Evolutionary conservation across 1,284 basidiomycete genomes (phyloP).

Genomic region (Apiotrichum siamense): DNA sequence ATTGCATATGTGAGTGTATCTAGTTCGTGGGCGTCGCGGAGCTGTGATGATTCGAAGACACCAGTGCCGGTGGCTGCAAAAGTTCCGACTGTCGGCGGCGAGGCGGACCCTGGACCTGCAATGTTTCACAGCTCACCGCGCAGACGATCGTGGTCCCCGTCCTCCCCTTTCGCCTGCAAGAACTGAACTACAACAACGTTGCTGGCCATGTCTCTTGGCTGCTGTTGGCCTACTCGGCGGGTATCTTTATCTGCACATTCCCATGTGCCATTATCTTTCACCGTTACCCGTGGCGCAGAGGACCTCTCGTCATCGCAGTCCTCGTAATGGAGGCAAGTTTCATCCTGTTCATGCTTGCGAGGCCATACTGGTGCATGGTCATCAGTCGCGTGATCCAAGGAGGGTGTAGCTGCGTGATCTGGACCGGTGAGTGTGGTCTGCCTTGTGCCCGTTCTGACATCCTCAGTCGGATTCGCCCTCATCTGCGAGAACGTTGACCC

Average conservation of each 20-base stretch:
- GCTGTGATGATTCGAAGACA: background rate
- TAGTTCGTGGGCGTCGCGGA: no score
- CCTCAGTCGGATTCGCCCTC: conserved; percentile 19
- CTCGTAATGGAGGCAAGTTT: conserved; percentile 40
- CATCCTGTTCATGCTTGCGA: conserved; percentile 73
- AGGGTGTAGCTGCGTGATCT: conserved; percentile 64
- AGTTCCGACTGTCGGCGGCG: no score
- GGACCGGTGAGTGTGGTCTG: conserved; percentile 61
- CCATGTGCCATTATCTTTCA: conserved; percentile 66
- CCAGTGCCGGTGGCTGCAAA: no score
- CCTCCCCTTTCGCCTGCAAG: conserved; percentile 56
- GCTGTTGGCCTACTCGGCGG: conserved; percentile 36
- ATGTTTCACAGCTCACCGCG: background rate
- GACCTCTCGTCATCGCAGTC: conserved; percentile 55
- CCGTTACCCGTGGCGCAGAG: conserved; percentile 51
- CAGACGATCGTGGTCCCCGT: conserved; percentile 53
- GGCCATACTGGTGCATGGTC: conserved; percentile 63
- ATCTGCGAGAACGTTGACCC: conserved; percentile 62
- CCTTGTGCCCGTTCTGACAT: conserved; percentile 50
- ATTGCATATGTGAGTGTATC: conserved; percentile 34
- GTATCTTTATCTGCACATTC: conserved; percentile 54
- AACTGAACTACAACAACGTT: conserved; percentile 30
- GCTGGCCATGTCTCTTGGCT: conserved; percentile 37
- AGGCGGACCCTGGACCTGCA: background rate
- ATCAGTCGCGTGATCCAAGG: conserved; percentile 67